Percentiles rank a stretch among this genome's conserved stretches.
phyloP scores from a whole-genome alignment of 768 basidiomycete genomes.

The Hygrocybe coccinea region DNA sequence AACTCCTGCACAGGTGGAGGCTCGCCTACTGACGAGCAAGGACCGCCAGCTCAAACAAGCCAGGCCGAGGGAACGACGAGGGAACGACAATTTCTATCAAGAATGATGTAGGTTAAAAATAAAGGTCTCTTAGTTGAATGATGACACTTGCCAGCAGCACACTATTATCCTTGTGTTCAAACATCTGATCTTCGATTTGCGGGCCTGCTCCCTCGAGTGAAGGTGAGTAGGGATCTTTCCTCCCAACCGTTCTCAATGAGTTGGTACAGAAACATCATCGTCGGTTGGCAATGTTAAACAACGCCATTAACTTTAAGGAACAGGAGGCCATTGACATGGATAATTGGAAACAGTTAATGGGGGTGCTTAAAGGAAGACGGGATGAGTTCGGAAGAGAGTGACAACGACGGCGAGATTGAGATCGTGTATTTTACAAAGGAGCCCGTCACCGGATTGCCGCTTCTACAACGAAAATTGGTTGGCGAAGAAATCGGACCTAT shows the following conservation, averaged over 20 bases:
- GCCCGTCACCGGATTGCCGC: neutral
- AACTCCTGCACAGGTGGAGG: neutral
- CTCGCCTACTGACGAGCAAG: neutral
- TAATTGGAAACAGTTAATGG: neutral
- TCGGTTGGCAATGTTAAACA: neutral
- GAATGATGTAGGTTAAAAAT: neutral
- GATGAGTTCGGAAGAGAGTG: constrained; percentile 6
- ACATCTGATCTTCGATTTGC: constrained; percentile 33
- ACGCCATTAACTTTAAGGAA: neutral
- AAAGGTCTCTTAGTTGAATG: neutral
- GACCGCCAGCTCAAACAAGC: neutral
- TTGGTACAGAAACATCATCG: neutral
- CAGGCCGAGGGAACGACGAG: neutral
- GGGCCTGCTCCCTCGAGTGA: constrained; percentile 15
- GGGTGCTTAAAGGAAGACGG: neutral
- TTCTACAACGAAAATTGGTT: neutral
- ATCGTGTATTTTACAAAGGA: neutral
- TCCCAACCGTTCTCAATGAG: neutral
- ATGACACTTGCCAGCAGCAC: constrained; percentile 25
- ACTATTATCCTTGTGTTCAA: constrained; percentile 32
- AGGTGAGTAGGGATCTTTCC: neutral
- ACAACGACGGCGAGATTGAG: constrained; percentile 1
- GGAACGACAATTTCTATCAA: constrained; percentile 24
- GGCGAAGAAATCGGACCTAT: neutral
- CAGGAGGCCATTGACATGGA: neutral